phyloP scores from a whole-genome alignment of 2,329 filamentous ascomycete genomes.

The Fusarium domesticum region DNA sequence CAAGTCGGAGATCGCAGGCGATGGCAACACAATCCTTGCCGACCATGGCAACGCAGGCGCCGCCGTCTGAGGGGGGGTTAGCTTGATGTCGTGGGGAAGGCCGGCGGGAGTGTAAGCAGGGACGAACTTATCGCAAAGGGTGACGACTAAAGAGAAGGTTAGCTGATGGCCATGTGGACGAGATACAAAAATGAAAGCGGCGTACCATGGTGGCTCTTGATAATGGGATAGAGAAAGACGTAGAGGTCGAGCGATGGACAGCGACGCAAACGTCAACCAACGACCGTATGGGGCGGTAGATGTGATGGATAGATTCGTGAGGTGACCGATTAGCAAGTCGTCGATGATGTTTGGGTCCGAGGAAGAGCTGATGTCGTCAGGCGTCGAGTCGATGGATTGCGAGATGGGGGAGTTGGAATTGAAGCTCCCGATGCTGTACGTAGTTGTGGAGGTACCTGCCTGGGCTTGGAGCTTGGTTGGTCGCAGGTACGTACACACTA shows the following conservation, averaged over 20 bases:
- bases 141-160: slow-evolving; percentile 60
- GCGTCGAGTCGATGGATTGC: slow-evolving; percentile 19
- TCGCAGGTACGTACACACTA: slow-evolving; percentile 23
- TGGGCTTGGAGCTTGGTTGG: background rate
- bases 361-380: slow-evolving; percentile 4
- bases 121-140: slow-evolving; percentile 91
- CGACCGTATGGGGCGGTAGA: slow-evolving; percentile 10
- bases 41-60: slow-evolving; percentile 97
- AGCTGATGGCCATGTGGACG: slow-evolving; percentile 17
- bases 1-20: slow-evolving; percentile 96
- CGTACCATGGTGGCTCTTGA: slow-evolving; percentile 32
- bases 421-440: slow-evolving; percentile 18
- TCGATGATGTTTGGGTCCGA: slow-evolving; percentile 10
- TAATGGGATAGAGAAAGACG: slow-evolving; percentile 18
- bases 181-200: background rate
- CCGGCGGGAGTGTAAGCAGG: slow-evolving; percentile 1
- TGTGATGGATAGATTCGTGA: background rate
- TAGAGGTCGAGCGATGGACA: slow-evolving; percentile 18
- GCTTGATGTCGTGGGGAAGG: slow-evolving; percentile 5
- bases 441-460: slow-evolving; percentile 11
- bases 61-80: slow-evolving; percentile 59
- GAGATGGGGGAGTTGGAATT: slow-evolving; percentile 17
- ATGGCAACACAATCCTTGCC: slow-evolving; percentile 99
- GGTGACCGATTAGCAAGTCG: background rate
- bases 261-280: slow-evolving; percentile 20